Evolutionary conservation across 345 rosid genomes (phyloP).

Genomic region (Eucalyptus curtisii): DNA sequence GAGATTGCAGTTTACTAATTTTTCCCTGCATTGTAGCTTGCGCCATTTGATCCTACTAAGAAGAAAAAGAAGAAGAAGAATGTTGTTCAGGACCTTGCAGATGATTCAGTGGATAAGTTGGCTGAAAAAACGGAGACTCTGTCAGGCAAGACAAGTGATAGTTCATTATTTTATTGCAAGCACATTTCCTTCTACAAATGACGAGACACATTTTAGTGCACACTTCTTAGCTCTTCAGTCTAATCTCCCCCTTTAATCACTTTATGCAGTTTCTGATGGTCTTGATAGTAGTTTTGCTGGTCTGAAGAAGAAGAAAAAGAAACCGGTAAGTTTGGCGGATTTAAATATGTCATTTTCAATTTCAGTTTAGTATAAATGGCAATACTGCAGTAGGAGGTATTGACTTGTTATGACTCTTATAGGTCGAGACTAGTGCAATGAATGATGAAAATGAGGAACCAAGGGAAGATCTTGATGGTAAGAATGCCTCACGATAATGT

Average conservation of each 20-base stretch:
- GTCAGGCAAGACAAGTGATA: slow-evolving; percentile 23
- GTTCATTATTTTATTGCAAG: background rate
- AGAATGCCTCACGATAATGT: background rate
- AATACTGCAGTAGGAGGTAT: background rate
- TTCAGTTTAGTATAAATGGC: background rate
- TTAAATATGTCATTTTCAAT: background rate
- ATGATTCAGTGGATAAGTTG: slow-evolving; percentile 52
- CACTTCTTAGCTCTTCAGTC: background rate
- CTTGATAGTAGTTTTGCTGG: slow-evolving; percentile 67
- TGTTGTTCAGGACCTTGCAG: slow-evolving; percentile 42
- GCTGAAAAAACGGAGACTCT: slow-evolving; percentile 64
- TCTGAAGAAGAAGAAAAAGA: slow-evolving; percentile 94
- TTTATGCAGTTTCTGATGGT: slow-evolving; percentile 60
- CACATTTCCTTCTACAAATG: background rate
- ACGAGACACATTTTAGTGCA: background rate
- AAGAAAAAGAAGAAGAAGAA: slow-evolving; percentile 97
- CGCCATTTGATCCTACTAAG: slow-evolving; percentile 85
- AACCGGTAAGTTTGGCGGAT: slow-evolving; percentile 42
- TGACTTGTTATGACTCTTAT: background rate
- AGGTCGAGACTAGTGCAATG: slow-evolving; percentile 63
- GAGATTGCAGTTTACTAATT: background rate
- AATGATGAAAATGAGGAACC: slow-evolving; percentile 53
- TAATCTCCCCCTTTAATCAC: background rate
- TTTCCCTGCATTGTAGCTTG: slow-evolving; percentile 24
- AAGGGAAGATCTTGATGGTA: slow-evolving; percentile 64